Evolutionary conservation across 441 rosid species (phyloP), one percentile per base, ranked within the genome.

Genomic region (Populus hybrid): DNA sequence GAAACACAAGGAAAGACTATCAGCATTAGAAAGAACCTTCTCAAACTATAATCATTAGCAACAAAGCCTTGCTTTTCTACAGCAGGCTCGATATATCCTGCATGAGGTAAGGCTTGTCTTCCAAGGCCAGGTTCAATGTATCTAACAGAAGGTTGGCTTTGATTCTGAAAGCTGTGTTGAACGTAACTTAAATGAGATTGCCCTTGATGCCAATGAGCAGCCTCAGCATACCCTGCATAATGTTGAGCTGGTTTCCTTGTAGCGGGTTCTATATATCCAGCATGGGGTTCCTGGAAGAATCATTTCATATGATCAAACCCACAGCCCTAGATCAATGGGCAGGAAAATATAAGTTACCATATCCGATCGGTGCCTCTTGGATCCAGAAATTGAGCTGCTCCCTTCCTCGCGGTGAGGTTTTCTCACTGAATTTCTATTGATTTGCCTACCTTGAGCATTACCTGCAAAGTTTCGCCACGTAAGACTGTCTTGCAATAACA

Each of bases 261-360:
- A 6, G 70, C 10, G 1, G 70, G 42, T 32, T 67, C 70, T 30
- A 67, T 28, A 67, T 67, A 67, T 67, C 70, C 70, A 67, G 70
- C 70, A 67, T 32, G 70, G 18, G 70, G 70, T 14, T 26, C 70
- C 70, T 67, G 21, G 40, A 67, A 32, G n/a, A 67, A 67, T 14
- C 34, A 32, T 67, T 14, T 5, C 21, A 12, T 35, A 67, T 67
- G 35, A 67, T 67, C 70, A 66, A n/a, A 8, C 28, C 24, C 12
- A 7, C 26, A 20, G 57, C 20, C 57, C 57, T 46, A 46, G 7
- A 46, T 46, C 6, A 46, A 46, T 46, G 57, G 57, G 28, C 34
- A 65, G 6, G 16, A 65, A 65, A 8, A 21, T 65, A 65, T 11
- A 9, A 4, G 30, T 65, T 65, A 65, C 69, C 69, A 65, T n/a